Base-by-base conservation (phyloP, 805 yeast genomes). In the Saturnispora ahearnii region DNA sequence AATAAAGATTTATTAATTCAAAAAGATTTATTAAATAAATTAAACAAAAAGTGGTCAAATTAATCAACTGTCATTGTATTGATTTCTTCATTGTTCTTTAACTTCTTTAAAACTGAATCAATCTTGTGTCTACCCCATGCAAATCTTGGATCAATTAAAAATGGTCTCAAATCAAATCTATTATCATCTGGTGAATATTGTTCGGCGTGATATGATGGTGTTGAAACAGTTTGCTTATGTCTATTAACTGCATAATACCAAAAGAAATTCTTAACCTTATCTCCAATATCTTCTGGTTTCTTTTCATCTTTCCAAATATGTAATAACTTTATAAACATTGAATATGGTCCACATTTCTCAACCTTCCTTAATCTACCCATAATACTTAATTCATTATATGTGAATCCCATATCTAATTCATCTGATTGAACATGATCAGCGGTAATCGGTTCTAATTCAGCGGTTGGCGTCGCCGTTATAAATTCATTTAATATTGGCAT, bases 171-270 rank as follows among this genome's bases (percentile, higher is more conserved):
- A 64, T 93, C 99, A 66, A 86, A 93, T 59, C 99, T 76, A 64
- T 93, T 93, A 66, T 93, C 99, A 66, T 93, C 99, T 1, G 99
- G 97, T 2, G 98, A 90, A 63, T 93, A 93, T 61, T 87, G 95
- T 65, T 93, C 99, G 0, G 99, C 99, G 60, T 93, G 99, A 62
- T 93, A 93, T 34, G 95, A 78, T 12, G 99, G 99, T 0, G 99
- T 93, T 64, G 90, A 75, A n/a, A 91, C 90, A 1, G 99, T 93
- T 81, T 87, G 93, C 68, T 93, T 93, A 67, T 93, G 99, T 60
- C 99, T 81, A 66, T 93, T 93, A 51, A 93, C 79, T 4, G 97
- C 96, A 67, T 93, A 95, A 63, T 78, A 93, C 72, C 85, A 90
- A 76, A 87, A 93, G 68, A 93, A 93, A 49, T 81, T 74, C 65